These are phyloP conservation scores for Malania oleifera DNA, from an alignment of 164 flowering plant genomes.

Conservation along the genomic window DNA sequence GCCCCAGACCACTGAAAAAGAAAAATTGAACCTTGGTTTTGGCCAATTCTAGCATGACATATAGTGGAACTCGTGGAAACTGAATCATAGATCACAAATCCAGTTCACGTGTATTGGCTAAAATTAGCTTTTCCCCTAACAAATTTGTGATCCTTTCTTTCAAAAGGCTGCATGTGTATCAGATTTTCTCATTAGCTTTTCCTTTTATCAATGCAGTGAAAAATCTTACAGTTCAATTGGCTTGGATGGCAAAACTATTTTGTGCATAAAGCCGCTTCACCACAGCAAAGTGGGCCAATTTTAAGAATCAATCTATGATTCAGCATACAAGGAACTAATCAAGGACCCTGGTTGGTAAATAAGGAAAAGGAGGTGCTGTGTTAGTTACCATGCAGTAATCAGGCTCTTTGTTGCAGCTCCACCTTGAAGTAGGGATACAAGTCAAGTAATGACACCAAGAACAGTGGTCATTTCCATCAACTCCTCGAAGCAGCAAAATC, in stretches of 20 bases:
- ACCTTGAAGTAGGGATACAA: conserved; percentile 70
- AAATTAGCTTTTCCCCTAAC: not conserved
- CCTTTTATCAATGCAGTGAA: too few species aligned
- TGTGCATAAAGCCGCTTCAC: too few species aligned
- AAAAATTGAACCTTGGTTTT: not conserved
- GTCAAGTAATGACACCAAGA: conserved; percentile 97
- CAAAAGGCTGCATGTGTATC: not conserved
- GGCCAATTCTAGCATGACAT: too few species aligned
- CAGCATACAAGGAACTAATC: not conserved
- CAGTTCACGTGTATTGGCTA: not conserved
- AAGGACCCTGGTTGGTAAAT: not conserved
- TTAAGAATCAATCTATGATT: not conserved
- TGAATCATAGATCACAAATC: not conserved
- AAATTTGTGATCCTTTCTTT: not conserved
- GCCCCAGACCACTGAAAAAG: not conserved
- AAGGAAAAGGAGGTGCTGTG: not conserved
- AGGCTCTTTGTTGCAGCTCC: conserved; percentile 72
- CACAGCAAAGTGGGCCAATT: not conserved
- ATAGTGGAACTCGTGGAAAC: not conserved
- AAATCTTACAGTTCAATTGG: too few species aligned
- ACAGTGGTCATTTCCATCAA: conserved; percentile 77
- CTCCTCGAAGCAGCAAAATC: conserved; percentile 67
- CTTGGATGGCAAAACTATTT: not conserved
- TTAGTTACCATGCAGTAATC: conserved; percentile 54
- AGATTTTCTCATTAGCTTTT: not conserved